Evolutionary conservation across 768 basidiomycete species (phyloP), one percentile per base, ranked within the genome.

Genomic region (Panaeolus papilionaceus): DNA sequence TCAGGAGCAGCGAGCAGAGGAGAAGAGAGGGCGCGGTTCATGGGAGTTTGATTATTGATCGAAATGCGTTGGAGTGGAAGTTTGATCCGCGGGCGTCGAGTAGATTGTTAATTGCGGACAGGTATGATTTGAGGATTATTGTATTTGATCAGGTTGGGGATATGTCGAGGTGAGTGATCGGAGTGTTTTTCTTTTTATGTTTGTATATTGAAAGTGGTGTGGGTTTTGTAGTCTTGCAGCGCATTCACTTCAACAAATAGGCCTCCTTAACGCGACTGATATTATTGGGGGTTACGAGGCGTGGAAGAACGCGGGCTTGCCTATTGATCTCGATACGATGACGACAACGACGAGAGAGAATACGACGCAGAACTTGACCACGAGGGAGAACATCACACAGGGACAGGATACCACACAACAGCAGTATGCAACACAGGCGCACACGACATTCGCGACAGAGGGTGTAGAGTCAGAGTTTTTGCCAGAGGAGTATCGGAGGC

Each of bases 21-120:
- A 81, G 81, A 5, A 75, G 74, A 61, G 79, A 85, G 38, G 93
- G 93, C 0, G 82, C 79, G 0, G 89, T 94, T 65, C 82, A 81
- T 8, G 91, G 92, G 0, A 85, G 92, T n/a, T 78, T 93, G 65
- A 79, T 91, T 64, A 85, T 94, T 66, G 92, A 93, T 72, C 84
- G 92, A 26, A 93, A 92, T 72, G 85, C 88, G 5, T 82, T 94
- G 64, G 93, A 94, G 75, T 93, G 92, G 91, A 84, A 87, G 26
- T 89, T 94, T 70, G 92, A 94, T 76, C 93, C 92, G 4, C 82
- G 91, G 65, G 83, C 84, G 6, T 12, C 12, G 54, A 80, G 85
- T 12, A 81, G 89, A 39, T 77, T 94, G 64, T 78, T 85, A 1
- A 88, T 93, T 69, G 92, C 87, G 26, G 89, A 92, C 77, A 80